Percentiles rank a stretch among this genome's conserved stretches.
Evolutionary conservation across 2,329 filamentous ascomycete genomes (phyloP).

Genomic region (Colletotrichum limetticola): DNA sequence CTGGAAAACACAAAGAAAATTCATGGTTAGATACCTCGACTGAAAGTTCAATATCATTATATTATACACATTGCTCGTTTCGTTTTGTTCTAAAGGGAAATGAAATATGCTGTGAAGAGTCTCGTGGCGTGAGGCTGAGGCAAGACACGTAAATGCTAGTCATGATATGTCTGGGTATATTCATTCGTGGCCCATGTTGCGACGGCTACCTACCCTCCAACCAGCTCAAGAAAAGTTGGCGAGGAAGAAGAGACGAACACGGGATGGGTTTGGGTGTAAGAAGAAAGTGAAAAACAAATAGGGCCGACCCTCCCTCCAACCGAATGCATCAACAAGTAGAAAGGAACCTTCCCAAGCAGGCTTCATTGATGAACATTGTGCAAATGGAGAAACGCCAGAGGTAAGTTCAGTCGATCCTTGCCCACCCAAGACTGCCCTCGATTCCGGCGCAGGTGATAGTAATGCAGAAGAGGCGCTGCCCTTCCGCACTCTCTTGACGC

Average conservation of each 20-base stretch:
- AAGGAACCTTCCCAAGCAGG: neutral
- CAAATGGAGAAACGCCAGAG: slow-evolving; percentile 23
- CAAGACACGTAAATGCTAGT: slow-evolving; percentile 17
- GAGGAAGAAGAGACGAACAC: neutral
- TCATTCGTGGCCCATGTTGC: slow-evolving; percentile 26
- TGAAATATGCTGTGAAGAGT: neutral
- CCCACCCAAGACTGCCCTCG: slow-evolving; percentile 2
- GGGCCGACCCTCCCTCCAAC: slow-evolving; percentile 4
- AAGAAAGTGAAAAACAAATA: neutral
- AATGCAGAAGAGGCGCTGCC: slow-evolving; percentile 8
- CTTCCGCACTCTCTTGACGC: slow-evolving; percentile 12
- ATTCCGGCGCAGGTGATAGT: slow-evolving; percentile 5
- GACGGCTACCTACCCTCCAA: neutral
- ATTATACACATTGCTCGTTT: slow-evolving; percentile 1
- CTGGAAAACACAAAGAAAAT: slow-evolving; percentile 2
- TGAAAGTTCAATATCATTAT: slow-evolving; percentile 16
- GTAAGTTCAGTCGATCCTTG: neutral
- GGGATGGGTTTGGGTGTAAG: neutral
- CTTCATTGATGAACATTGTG: slow-evolving; percentile 1
- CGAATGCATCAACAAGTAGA: neutral
- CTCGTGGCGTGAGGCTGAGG: neutral
- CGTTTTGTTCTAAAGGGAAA: neutral
- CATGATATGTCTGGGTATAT: slow-evolving; percentile 34
- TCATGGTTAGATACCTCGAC: slow-evolving; percentile 26
- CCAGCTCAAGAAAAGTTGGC: neutral